Evolutionary conservation across 2,329 filamentous ascomycete species (phyloP).

Genomic region (Ilyonectria sp.): DNA sequence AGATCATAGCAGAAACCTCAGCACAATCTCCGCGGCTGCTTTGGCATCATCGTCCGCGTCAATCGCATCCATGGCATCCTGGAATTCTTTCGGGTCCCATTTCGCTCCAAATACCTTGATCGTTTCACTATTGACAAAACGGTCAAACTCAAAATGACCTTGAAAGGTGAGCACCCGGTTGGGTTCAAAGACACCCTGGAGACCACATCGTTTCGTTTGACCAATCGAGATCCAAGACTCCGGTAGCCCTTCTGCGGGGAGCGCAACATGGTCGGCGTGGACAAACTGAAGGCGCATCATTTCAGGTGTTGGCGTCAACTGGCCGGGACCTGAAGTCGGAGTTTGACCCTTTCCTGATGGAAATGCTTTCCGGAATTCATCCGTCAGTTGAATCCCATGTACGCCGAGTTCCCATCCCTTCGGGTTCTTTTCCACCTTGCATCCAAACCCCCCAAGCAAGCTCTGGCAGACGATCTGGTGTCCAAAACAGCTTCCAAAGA

Average conservation of each 20-base stretch:
- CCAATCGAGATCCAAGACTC: constrained; percentile 43
- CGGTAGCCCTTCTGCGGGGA: constrained; percentile 33
- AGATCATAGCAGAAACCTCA: constrained; percentile 37
- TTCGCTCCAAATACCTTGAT: constrained; percentile 52
- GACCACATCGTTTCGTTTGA: constrained; percentile 48
- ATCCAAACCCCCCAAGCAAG: constrained; percentile 51
- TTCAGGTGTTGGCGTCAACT: constrained; percentile 20
- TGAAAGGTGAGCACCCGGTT: constrained; percentile 58
- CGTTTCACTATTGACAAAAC: constrained; percentile 56
- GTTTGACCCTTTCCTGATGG: not conserved
- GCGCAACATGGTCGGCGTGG: constrained; percentile 52
- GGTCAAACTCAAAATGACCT: constrained; percentile 61
- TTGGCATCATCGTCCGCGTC: constrained; percentile 40
- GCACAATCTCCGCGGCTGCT: constrained; percentile 38
- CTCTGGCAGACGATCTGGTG: constrained; percentile 59
- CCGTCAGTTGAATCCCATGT: constrained; percentile 44
- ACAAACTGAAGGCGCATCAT: constrained; percentile 54
- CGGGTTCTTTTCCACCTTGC: constrained; percentile 45
- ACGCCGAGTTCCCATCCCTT: constrained; percentile 52
- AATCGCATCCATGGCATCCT: constrained; percentile 27
- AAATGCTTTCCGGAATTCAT: constrained; percentile 39
- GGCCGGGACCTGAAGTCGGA: not conserved
- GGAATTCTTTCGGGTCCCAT: constrained; percentile 32
- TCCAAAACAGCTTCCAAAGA: constrained; percentile 62
- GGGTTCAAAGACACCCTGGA: constrained; percentile 57